phyloP scores from a whole-genome alignment of 202 grass and related monocot genomes.

The Dendrocalamus latiflorus region DNA sequence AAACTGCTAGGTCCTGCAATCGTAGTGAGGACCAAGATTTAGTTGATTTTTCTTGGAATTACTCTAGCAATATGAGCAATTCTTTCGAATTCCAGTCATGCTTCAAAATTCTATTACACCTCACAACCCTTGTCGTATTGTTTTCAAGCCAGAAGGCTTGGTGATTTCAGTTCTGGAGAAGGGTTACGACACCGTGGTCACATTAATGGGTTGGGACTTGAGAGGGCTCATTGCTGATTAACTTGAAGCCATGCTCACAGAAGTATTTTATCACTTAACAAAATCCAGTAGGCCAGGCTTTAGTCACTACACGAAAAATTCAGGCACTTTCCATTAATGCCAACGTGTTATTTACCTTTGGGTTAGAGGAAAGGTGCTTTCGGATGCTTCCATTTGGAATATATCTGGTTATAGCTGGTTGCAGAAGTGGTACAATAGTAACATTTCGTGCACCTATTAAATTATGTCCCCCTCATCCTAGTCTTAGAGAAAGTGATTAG shows the following conservation, averaged over 20 bases:
- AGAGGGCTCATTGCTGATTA: neutral
- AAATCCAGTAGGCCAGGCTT: conserved; percentile 13
- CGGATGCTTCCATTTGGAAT: conserved; percentile 14
- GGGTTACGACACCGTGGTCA: neutral
- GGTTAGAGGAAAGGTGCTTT: conserved; percentile 14
- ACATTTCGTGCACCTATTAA: conserved; percentile 16
- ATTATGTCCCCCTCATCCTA: conserved; percentile 11
- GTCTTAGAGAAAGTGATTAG: conserved; percentile 38
- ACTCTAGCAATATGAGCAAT: neutral
- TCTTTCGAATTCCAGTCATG: neutral
- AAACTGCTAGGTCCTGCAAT: conserved; percentile 18
- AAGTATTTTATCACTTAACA: conserved; percentile 11
- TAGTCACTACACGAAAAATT: conserved; percentile 17
- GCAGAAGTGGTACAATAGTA: conserved; percentile 18
- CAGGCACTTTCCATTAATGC: conserved; percentile 18
- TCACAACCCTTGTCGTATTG: neutral
- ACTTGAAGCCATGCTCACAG: neutral
- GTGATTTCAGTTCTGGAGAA: neutral
- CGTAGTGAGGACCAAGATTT: neutral
- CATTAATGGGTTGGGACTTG: neutral
- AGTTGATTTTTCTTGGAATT: neutral
- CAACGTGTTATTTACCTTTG: conserved; percentile 11
- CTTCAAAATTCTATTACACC: conserved; percentile 1
- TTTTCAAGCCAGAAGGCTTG: neutral
- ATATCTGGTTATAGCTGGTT: conserved; percentile 14